Evolutionary conservation across 176 grass and related monocot genomes (phyloP).

Genomic region (Rhipidocladum racemiflorum): DNA sequence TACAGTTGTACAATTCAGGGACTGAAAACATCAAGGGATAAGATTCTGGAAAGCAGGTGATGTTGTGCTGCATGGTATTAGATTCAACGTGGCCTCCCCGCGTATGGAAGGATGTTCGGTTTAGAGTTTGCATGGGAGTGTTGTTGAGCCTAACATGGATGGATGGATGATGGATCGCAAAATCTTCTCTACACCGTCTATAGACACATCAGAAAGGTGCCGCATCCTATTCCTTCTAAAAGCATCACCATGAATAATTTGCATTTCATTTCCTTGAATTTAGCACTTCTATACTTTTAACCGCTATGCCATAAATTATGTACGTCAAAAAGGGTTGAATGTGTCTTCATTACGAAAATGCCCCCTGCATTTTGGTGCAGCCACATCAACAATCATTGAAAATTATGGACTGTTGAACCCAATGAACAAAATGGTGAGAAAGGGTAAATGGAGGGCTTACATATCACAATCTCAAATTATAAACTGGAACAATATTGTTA

Average conservation of each 20-base stretch:
- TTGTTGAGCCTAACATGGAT: constrained; percentile 20
- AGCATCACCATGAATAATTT: constrained; percentile 19
- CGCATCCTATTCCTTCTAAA: constrained; percentile 45
- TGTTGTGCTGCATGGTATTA: constrained; percentile 12
- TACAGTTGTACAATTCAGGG: constrained; percentile 2
- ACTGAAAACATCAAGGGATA: constrained; percentile 1
- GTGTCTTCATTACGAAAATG: not conserved
- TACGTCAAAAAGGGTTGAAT: not conserved
- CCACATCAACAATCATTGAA: not conserved
- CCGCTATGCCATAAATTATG: not conserved
- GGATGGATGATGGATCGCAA: constrained; percentile 12
- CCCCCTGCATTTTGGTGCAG: not conserved
- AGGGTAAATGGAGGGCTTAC: not conserved
- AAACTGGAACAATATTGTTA: not conserved
- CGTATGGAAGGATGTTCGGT: constrained; percentile 4
- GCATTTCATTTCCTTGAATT: not conserved
- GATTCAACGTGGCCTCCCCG: constrained; percentile 12
- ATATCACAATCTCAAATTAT: not conserved
- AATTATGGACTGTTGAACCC: not conserved
- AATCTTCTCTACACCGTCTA: constrained; percentile 12
- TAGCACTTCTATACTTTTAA: not conserved
- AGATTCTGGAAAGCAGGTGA: constrained; percentile 20
- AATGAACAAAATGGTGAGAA: constrained; percentile 19
- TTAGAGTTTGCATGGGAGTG: not conserved
- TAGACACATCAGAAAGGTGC: constrained; percentile 37